phyloP scores from a whole-genome alignment of 2,329 filamentous ascomycete species.

The Volutella citrinella region DNA sequence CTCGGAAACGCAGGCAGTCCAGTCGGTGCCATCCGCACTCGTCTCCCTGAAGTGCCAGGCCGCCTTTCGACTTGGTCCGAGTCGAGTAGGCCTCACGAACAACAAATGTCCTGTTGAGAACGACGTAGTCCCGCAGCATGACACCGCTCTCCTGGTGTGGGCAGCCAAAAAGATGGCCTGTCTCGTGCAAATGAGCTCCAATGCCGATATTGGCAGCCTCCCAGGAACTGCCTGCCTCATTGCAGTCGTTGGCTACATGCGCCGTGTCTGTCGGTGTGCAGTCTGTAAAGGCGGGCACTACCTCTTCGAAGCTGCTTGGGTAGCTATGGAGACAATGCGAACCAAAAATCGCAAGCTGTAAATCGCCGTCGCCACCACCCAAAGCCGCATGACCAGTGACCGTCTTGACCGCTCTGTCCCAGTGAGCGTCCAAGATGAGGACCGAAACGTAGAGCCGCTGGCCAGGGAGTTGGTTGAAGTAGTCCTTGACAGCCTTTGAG shows the following conservation, averaged over 20 bases:
- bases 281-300: slow-evolving; percentile 83
- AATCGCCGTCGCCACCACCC: slow-evolving; percentile 68
- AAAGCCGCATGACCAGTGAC: slow-evolving; percentile 81
- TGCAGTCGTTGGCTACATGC: slow-evolving; percentile 79
- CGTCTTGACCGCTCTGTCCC: slow-evolving; percentile 69
- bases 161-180: slow-evolving; percentile 85
- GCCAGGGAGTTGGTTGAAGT: slow-evolving; percentile 72
- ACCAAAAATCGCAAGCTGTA: slow-evolving; percentile 86
- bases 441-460: slow-evolving; percentile 89
- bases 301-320: slow-evolving; percentile 82
- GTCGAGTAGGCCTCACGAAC: slow-evolving; percentile 82
- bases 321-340: slow-evolving; percentile 92
- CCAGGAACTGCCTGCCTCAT: slow-evolving; percentile 87
- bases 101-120: slow-evolving; percentile 78
- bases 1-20: slow-evolving; percentile 83
- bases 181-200: slow-evolving; percentile 87
- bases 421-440: slow-evolving; percentile 82
- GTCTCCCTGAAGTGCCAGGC: slow-evolving; percentile 69
- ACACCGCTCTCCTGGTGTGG: slow-evolving; percentile 88
- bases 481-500: slow-evolving; percentile 69
- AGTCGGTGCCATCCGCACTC: slow-evolving; percentile 92
- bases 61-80: slow-evolving; percentile 79
- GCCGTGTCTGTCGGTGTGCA: slow-evolving; percentile 84
- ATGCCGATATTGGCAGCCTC: slow-evolving; percentile 94
- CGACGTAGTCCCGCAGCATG: slow-evolving; percentile 87